Conservation (phyloP, 176 grass and related monocot species). For the Raddia guianensis region DNA sequence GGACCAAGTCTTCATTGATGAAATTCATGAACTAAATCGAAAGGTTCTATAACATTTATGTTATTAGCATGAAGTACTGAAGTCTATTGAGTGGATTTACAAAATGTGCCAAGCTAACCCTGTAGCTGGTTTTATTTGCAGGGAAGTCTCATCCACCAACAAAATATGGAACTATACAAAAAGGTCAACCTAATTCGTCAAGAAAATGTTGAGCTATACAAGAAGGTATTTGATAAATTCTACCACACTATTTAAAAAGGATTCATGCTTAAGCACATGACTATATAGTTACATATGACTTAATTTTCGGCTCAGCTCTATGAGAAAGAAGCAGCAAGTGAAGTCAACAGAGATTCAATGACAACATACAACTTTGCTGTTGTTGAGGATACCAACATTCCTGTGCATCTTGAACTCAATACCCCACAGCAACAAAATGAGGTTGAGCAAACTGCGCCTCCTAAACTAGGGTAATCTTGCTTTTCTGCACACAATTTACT, state of each 20-base stretch:
- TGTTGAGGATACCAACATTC: conserved; percentile 47
- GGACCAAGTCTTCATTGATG: conserved; percentile 72
- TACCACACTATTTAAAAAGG: conserved; percentile 8
- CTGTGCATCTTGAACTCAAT: conserved; percentile 67
- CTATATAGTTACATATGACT: neutral
- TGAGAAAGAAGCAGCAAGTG: conserved; percentile 49
- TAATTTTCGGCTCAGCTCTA: conserved; percentile 46
- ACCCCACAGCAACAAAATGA: conserved; percentile 45
- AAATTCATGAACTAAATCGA: conserved; percentile 76
- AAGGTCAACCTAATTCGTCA: conserved; percentile 65
- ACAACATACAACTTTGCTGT: conserved; percentile 58
- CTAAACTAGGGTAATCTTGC: conserved; percentile 74
- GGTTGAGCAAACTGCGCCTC: conserved; percentile 34
- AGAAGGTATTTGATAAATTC: conserved; percentile 56
- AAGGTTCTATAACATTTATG: conserved; percentile 51
- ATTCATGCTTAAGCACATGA: neutral
- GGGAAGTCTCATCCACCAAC: conserved; percentile 72
- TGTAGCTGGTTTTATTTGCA: conserved; percentile 48
- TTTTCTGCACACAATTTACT: conserved; percentile 25
- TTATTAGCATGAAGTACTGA: neutral
- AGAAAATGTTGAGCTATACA: conserved; percentile 73
- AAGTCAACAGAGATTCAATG: conserved; percentile 43
- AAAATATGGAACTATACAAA: conserved; percentile 73
- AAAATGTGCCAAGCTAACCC: conserved; percentile 16
- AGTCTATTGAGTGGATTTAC: conserved; percentile 3